Conservation (phyloP, 1,284 basidiomycete genomes). For the Cryptococcus sp. region DNA sequence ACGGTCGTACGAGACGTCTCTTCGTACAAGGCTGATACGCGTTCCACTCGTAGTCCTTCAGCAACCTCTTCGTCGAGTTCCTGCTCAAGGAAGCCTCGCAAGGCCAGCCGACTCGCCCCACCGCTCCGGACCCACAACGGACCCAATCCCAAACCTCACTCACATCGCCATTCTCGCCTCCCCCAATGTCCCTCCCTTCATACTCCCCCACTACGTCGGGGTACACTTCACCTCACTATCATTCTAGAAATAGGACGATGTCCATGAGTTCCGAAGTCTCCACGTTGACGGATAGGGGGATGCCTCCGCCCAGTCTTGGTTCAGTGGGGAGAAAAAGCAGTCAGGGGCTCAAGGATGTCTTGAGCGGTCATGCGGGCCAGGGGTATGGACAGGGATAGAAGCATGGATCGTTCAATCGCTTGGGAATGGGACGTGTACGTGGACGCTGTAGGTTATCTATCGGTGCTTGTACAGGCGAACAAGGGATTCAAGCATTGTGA, state of each 20-base stretch:
- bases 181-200: slow-evolving; percentile 11
- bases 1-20: background rate
- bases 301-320: slow-evolving; percentile 6
- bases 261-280: slow-evolving; percentile 22
- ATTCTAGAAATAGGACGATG: slow-evolving; percentile 17
- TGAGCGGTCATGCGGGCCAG: background rate
- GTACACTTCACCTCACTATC: slow-evolving; percentile 12
- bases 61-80: slow-evolving; percentile 92
- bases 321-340: slow-evolving; percentile 21
- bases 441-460: no score
- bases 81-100: slow-evolving; percentile 80
- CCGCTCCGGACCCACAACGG: slow-evolving; percentile 4
- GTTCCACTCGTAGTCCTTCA: slow-evolving; percentile 72
- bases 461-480: no score
- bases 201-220: slow-evolving; percentile 16
- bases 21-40: background rate
- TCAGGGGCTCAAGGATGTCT: slow-evolving; percentile 18
- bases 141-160: slow-evolving; percentile 17
- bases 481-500: no score
- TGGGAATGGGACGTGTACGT: background rate
- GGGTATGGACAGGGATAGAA: background rate
- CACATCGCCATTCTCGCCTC: slow-evolving; percentile 8
- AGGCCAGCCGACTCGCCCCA: slow-evolving; percentile 32
- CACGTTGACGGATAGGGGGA: slow-evolving; percentile 5
- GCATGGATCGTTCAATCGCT: background rate